Evolutionary conservation across 2,329 filamentous ascomycete genomes (phyloP).

Genomic region (Aureobasidium sp.): DNA sequence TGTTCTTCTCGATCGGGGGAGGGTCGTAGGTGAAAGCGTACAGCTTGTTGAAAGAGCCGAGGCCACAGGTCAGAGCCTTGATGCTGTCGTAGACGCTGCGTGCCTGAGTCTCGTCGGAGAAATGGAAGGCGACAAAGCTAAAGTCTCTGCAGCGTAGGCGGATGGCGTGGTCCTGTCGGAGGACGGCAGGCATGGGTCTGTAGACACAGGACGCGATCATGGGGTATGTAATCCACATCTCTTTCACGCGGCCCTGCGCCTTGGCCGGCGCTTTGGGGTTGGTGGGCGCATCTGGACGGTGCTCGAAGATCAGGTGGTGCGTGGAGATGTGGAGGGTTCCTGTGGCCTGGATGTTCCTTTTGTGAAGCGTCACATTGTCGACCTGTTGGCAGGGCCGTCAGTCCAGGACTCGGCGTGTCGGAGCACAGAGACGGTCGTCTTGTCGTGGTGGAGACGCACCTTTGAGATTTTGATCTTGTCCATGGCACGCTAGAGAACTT

Average conservation of each 20-base stretch:
- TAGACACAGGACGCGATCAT: conserved; percentile 77
- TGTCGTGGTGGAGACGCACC: background rate
- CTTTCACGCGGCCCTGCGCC: conserved; percentile 44
- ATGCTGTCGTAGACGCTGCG: conserved; percentile 84
- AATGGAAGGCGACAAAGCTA: conserved; percentile 85
- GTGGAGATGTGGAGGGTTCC: conserved; percentile 55
- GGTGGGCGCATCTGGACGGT: conserved; percentile 34
- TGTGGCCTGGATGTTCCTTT: conserved; percentile 46
- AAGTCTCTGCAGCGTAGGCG: conserved; percentile 89
- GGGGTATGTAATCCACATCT: conserved; percentile 91
- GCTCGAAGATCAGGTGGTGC: conserved; percentile 57
- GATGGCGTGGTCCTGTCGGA: conserved; percentile 68
- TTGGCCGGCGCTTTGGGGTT: conserved; percentile 25
- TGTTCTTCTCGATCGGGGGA: conserved; percentile 52
- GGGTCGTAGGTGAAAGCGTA: conserved; percentile 84
- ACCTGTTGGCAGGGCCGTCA: conserved; percentile 29
- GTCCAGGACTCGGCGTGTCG: background rate
- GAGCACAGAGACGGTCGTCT: background rate
- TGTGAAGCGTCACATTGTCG: conserved; percentile 52
- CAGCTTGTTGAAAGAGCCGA: conserved; percentile 76
- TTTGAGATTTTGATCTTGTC: conserved; percentile 13
- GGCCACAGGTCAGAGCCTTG: conserved; percentile 66
- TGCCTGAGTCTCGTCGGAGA: conserved; percentile 62
- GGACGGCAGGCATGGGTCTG: conserved; percentile 60
- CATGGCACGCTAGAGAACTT: conserved; percentile 9